Evolutionary conservation across 1,139 yeast species (phyloP).

Genomic region (Geotrichum klebahnii): DNA sequence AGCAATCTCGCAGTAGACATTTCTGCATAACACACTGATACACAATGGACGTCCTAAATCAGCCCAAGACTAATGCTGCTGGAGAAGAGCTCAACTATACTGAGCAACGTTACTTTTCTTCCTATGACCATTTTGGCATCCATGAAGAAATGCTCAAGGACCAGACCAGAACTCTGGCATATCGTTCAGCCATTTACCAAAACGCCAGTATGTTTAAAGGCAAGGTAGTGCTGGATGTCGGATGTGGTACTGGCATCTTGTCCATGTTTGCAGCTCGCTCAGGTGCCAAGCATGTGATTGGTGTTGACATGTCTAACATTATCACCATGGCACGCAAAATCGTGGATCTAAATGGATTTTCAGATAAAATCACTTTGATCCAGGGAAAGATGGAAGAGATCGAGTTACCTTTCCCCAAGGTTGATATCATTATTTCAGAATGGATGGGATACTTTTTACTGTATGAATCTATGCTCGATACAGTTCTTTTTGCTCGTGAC

Average conservation of each 20-base stretch:
- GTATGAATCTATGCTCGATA: constrained; percentile 96
- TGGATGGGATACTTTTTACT: constrained; percentile 99
- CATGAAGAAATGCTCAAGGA: constrained; percentile 99
- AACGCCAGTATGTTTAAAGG: constrained; percentile 86
- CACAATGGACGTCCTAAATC: constrained; percentile 8
- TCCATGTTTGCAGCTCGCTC: constrained; percentile 98
- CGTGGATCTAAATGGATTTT: constrained; percentile 75
- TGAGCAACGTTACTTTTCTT: constrained; percentile 89
- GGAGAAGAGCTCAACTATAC: constrained; percentile 36
- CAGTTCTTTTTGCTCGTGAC: constrained; percentile 93
- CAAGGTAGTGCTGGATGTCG: constrained; percentile 95
- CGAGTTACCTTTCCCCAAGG: constrained; percentile 66
- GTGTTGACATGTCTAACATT: constrained; percentile 95
- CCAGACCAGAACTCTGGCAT: constrained; percentile 84
- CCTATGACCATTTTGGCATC: constrained; percentile 95
- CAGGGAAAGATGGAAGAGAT: constrained; percentile 96
- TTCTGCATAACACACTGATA: no score
- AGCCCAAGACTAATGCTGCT: constrained; percentile 13
- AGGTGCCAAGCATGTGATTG: constrained; percentile 95
- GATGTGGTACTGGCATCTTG: constrained; percentile 95
- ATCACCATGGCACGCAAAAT: constrained; percentile 91
- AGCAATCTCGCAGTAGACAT: no score
- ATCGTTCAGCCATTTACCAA: constrained; percentile 88
- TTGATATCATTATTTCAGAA: constrained; percentile 92
- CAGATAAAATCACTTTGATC: constrained; percentile 80